Base-by-base conservation (phyloP, 495 filamentous ascomycete genomes). In the Neurospora terricola region DNA sequence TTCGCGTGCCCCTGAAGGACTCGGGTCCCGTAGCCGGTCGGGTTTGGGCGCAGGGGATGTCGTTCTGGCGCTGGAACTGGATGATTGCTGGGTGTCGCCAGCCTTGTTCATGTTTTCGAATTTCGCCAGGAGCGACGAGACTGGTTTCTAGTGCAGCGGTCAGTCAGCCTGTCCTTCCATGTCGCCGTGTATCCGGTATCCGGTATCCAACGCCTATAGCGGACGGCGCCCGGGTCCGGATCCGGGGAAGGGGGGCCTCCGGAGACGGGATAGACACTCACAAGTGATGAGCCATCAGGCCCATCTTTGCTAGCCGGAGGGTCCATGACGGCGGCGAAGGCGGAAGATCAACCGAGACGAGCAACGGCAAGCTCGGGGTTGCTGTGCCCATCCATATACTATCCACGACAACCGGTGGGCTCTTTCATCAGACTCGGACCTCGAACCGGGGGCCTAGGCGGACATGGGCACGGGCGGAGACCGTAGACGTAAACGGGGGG, bases 61-160 rank as follows among this genome's bases (percentile, higher is more conserved):
- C 68, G 78, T 79, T 74, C 78, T 78, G 72, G 84, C 48, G 75
- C 27, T 66, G 27, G 54, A 66, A 36, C 14, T 36, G 54, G 27
- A 66, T 18, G 54, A 36, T 34, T 34, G 37, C 66, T 78, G 71
- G 21, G 79, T 73, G 72, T 84, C 81, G 77, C 83, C 88, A 70
- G 84, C 78, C 75, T 88, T 88, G 43, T 90, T 87, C 80, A 97
- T 90, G 72, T 91, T 91, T 85, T 99, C 96, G 78, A 99, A 99
- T 79, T 95, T 91, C 54, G 94, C 96, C 69, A 93, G 88, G 39
- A 98, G 85, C 66, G 95, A 97, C 54, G 96, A 99, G 36, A 99
- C 96, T 0, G 96, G 93, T 84, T 88, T 87, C 87, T 88, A 73
- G 40, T 34, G 42, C 30, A 77, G 38, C 38, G 40, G 75, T 83